phyloP scores from a whole-genome alignment of 306 rosid genomes.

The Cicer bijugum region DNA sequence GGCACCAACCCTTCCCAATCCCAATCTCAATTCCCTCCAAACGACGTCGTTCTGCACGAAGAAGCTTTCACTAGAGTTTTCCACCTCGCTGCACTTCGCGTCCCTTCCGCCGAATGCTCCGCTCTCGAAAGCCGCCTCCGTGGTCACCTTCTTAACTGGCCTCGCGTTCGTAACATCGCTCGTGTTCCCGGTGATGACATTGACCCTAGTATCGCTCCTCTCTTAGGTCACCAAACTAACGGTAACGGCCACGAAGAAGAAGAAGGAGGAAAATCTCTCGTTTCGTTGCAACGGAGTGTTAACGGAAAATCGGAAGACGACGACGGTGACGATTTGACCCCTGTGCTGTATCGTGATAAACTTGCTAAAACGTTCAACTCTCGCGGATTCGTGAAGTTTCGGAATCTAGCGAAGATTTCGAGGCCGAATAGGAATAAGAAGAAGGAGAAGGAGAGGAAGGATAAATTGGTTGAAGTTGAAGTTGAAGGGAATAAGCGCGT shows the following conservation, averaged over 20 bases:
- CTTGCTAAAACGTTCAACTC: slow-evolving; percentile 72
- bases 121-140: slow-evolving; percentile 78
- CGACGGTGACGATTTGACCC: slow-evolving; percentile 64
- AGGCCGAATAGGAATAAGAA: slow-evolving; percentile 71
- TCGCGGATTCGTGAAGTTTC: slow-evolving; percentile 72
- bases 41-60: slow-evolving; percentile 47
- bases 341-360: slow-evolving; percentile 74
- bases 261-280: slow-evolving; percentile 34
- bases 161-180: slow-evolving; percentile 85
- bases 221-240: slow-evolving; percentile 42
- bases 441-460: slow-evolving; percentile 37
- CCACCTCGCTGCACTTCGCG: slow-evolving; percentile 77
- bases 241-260: slow-evolving; percentile 8
- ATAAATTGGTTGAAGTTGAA: slow-evolving; percentile 14
- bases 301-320: slow-evolving; percentile 67
- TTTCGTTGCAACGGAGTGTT: slow-evolving; percentile 61
- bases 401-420: slow-evolving; percentile 80
- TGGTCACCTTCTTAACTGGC: slow-evolving; percentile 96
- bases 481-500: slow-evolving; percentile 45
- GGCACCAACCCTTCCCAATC: slow-evolving; percentile 54
- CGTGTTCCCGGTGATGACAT: slow-evolving; percentile 87
- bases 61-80: slow-evolving; percentile 69
- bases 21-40: slow-evolving; percentile 34
- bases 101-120: slow-evolving; percentile 72
- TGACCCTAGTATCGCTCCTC: slow-evolving; percentile 48